Evolutionary conservation across 2,329 filamentous ascomycete species (phyloP), one percentile per base, ranked within the genome.

Genomic region (Macroventuria anomochaeta): DNA sequence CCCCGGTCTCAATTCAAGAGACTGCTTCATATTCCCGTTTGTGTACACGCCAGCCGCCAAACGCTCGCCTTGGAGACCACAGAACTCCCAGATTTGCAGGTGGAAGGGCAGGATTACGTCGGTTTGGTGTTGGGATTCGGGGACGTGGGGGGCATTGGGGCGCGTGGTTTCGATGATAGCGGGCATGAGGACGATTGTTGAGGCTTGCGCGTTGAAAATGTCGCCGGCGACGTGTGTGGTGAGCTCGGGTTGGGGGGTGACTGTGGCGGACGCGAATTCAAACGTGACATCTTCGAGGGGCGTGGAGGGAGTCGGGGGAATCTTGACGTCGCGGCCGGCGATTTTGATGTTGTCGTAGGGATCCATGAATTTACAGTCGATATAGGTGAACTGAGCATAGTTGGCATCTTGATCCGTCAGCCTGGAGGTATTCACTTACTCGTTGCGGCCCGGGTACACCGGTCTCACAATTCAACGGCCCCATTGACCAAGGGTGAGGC

Each of bases 101-200:
- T 61, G 53, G 34, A 63, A 65, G 32, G 63, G 54, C 5, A 61
- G 37, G 46, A 63, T 54, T n/a, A 47, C 37, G n/a, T 20, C 7
- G 13, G 25, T 21, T 5, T 33, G 36, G 47, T 4, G 13, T 33
- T 7, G n/a, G 33, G n/a, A n/a, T n/a, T n/a, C n/a, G n/a, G n/a
- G n/a, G n/a, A n/a, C n/a, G n/a, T 43, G 17, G 5, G 53, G 26
- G 15, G n/a, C n/a, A n/a, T 34, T 38, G 15, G 49, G 38, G 2
- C 33, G 34, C 2, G 37, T 10, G 7, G 23, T 46, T 21, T 48
- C n/a, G 23, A 52, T 40, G 13, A 52, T 51, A 10, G 41, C 28
- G 6, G 50, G 44, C 17, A 20, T 29, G 12, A 51, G 32, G 13
- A 23, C 33, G 20, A 47, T 6, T 8, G 49, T 52, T 5, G 34